Evolutionary conservation across 176 grass and related monocot genomes (phyloP).

Genomic region (Ampelocalamus luodianensis): DNA sequence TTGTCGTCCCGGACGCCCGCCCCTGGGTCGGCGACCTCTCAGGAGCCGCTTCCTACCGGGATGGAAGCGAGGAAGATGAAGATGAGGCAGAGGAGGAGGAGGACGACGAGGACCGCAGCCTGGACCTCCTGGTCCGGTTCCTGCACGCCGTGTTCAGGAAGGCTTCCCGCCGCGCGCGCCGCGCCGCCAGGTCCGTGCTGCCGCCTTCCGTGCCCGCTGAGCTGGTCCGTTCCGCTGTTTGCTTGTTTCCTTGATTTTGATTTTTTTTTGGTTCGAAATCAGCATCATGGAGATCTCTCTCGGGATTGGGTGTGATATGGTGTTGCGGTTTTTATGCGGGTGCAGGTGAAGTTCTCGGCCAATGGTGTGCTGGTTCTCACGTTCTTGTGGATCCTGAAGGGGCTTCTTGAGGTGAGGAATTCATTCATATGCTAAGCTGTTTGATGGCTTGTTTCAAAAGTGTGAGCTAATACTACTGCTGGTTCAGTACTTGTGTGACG

Average conservation of each 20-base stretch:
- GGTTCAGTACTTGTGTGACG: neutral
- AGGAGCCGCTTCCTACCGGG: conserved; percentile 48
- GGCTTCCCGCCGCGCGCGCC: conserved; percentile 69
- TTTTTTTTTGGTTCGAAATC: neutral
- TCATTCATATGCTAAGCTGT: conserved; percentile 10
- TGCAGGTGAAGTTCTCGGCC: conserved; percentile 92
- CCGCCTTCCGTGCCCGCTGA: conserved; percentile 85
- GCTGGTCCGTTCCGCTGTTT: conserved; percentile 56
- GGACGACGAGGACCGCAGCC: conserved; percentile 76
- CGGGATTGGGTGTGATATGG: conserved; percentile 28
- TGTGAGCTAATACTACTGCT: neutral
- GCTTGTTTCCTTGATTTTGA: neutral
- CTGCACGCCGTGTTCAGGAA: conserved; percentile 76
- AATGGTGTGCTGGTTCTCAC: conserved; percentile 84
- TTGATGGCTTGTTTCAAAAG: conserved; percentile 12
- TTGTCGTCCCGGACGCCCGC: conserved; percentile 68
- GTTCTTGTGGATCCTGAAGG: conserved; percentile 84
- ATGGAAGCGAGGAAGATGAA: conserved; percentile 48
- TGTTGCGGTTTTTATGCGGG: neutral
- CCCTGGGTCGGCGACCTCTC: conserved; percentile 66
- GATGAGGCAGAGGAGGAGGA: conserved; percentile 58
- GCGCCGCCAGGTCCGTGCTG: conserved; percentile 80
- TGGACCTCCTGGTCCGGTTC: conserved; percentile 79
- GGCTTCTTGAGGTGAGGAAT: conserved; percentile 80
- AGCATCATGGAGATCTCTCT: conserved; percentile 9